Base-by-base conservation (phyloP, 2,329 filamentous ascomycete species). In the Furcasterigmium furcatum region DNA sequence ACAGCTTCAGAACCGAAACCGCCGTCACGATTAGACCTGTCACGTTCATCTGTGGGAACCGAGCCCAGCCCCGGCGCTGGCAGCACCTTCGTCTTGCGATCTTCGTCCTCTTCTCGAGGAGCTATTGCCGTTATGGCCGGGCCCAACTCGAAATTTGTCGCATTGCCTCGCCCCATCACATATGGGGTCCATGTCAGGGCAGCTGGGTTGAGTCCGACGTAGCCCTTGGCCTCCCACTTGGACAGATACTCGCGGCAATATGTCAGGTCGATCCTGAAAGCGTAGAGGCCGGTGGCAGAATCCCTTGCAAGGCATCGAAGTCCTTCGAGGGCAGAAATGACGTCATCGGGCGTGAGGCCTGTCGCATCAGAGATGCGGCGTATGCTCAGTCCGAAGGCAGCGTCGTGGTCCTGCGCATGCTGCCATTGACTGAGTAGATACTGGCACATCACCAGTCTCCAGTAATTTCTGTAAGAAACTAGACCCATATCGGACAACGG, bases 401-500 rank as follows among this genome's bases (percentile, higher is more conserved):
- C 61, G 1, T 51, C 50, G 44, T 60, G 64, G 21, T 66, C 64
- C 20, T 66, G 59, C 0, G 65, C 56, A 34, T 65, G 62, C 73
- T 58, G 81, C 30, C 32, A 43, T 9, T 62, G 57, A 50, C 85
- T 68, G 30, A 91, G 72, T 7, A 99, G 76, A 55, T 96, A 89
- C 51, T 88, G 86, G 60, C 91, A 96, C 44, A 99, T 72, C 3
- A 95, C 77, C 9, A 96, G 73, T 18, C 94, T 85, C 94, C 94
- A 99, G 65, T 99, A 99, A 58, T 95, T 96, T 38, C 94, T 84
- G 62, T 99, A 99, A 2, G 92, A 97, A 4, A 97, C 92, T 32
- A 99, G 70, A 4, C 94, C 94, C 90, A 99, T 96, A 61, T 99
- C 94, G 0, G 94, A 97, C 4, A 99, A 77, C 0, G 94, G 94